phyloP scores from a whole-genome alignment of 2,329 filamentous ascomycete species.

The Sclerotinia borealis region DNA sequence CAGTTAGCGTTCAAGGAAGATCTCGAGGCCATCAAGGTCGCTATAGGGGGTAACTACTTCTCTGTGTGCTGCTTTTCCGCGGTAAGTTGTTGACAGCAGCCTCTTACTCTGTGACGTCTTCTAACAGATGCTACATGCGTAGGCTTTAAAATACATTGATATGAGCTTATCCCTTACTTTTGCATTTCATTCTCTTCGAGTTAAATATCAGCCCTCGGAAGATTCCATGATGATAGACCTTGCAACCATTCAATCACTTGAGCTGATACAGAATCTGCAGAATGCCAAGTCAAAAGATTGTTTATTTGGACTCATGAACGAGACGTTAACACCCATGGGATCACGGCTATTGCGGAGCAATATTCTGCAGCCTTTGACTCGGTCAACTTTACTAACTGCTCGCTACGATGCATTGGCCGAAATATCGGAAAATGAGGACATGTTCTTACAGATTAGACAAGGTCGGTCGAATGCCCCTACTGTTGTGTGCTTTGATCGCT shows the following conservation, averaged over 20 bases:
- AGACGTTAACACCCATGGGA: slow-evolving; percentile 85
- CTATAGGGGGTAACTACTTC: slow-evolving; percentile 77
- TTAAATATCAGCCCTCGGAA: slow-evolving; percentile 82
- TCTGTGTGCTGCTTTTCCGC: slow-evolving; percentile 80
- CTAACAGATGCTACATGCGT: slow-evolving; percentile 9
- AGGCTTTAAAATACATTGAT: slow-evolving; percentile 80
- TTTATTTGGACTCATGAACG: slow-evolving; percentile 78
- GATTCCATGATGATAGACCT: slow-evolving; percentile 95
- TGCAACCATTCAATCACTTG: slow-evolving; percentile 77
- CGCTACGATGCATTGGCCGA: slow-evolving; percentile 83
- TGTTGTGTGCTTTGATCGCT: neutral
- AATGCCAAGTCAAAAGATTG: slow-evolving; percentile 73
- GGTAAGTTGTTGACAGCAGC: slow-evolving; percentile 44
- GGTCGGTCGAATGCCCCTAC: slow-evolving; percentile 38
- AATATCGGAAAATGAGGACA: slow-evolving; percentile 72
- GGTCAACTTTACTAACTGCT: slow-evolving; percentile 57
- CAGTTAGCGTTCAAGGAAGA: slow-evolving; percentile 76
- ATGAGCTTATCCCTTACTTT: slow-evolving; percentile 63
- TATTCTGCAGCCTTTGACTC: slow-evolving; percentile 80
- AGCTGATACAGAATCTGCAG: slow-evolving; percentile 83
- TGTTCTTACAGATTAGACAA: slow-evolving; percentile 72
- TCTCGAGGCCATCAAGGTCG: slow-evolving; percentile 72
- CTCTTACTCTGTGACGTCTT: neutral
- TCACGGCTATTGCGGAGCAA: slow-evolving; percentile 75
- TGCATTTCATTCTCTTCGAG: slow-evolving; percentile 70